These are phyloP conservation scores for Verbascum thapsus DNA, from an alignment of 257 asterid species.

Conservation along the genomic window DNA sequence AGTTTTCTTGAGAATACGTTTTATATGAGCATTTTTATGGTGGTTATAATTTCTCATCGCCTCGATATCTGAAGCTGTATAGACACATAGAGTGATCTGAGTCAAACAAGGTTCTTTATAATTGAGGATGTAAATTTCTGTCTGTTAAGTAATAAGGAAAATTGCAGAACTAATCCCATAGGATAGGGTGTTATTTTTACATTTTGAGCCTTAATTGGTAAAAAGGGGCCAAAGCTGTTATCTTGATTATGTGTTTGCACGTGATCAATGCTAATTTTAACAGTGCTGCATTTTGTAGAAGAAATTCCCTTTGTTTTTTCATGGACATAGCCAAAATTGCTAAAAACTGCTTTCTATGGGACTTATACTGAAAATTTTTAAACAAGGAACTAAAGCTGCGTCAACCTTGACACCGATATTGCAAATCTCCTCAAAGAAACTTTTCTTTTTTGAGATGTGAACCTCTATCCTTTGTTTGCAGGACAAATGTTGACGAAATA, in stretches of 20 bases:
- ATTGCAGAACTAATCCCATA: no score
- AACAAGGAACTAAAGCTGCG: no score
- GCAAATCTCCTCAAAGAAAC: no score
- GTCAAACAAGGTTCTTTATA: background rate
- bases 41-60: conserved; percentile 4
- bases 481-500: conserved; percentile 88
- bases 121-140: conserved; percentile 6
- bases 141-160: background rate
- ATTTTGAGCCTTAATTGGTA: no score
- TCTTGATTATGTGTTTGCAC: background rate
- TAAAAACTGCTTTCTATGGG: no score
- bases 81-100: background rate
- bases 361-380: no score
- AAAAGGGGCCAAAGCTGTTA: no score
- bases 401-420: no score
- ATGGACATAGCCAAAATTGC: no score
- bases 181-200: no score
- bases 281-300: background rate
- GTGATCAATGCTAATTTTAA: background rate
- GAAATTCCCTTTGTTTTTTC: background rate
- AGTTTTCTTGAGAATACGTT: background rate
- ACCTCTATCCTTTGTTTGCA: conserved; percentile 43
- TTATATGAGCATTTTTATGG: background rate
- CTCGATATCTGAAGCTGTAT: background rate
- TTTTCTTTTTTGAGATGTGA: conserved; percentile 15